Percentiles rank a stretch among this genome's conserved stretches.
Conservation (phyloP, 768 basidiomycete species). For the Nidula microcarpa region DNA sequence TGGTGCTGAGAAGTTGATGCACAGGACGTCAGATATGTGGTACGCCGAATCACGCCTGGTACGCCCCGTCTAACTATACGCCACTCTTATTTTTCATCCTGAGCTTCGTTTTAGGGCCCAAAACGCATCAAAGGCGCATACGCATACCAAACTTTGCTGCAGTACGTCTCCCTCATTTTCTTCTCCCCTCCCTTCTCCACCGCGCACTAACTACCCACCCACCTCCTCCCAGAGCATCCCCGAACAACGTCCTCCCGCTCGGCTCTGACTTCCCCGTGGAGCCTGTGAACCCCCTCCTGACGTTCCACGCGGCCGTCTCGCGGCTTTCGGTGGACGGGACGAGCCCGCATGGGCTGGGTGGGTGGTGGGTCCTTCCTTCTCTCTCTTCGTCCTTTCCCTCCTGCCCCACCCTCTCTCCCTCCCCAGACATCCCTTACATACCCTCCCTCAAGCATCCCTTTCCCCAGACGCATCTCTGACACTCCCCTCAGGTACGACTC, state of each 20-base stretch:
- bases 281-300: conserved; percentile 81
- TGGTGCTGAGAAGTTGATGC: not conserved
- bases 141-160: conserved; percentile 77
- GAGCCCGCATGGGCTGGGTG: conserved; percentile 79
- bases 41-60: conserved; percentile 85
- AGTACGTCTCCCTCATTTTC: conserved; percentile 32
- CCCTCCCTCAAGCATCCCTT: not conserved
- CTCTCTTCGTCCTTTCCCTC: not conserved
- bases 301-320: conserved; percentile 87
- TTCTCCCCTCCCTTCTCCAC: not conserved
- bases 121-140: conserved; percentile 86
- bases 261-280: conserved; percentile 97
- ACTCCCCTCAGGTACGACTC: conserved; percentile 59
- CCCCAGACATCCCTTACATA: not conserved
- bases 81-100: not conserved
- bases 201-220: not conserved
- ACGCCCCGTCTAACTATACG: conserved; percentile 6
- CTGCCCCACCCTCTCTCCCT: not conserved
- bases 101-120: conserved; percentile 48
- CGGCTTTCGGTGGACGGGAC: conserved; percentile 63
- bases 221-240: conserved; percentile 28
- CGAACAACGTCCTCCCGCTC: conserved; percentile 60
- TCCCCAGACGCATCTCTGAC: not conserved
- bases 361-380: conserved; percentile 58
- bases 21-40: conserved; percentile 85